Evolutionary conservation across 352 stramenopile species (phyloP).

Genomic region (Phytophthora sp.): DNA sequence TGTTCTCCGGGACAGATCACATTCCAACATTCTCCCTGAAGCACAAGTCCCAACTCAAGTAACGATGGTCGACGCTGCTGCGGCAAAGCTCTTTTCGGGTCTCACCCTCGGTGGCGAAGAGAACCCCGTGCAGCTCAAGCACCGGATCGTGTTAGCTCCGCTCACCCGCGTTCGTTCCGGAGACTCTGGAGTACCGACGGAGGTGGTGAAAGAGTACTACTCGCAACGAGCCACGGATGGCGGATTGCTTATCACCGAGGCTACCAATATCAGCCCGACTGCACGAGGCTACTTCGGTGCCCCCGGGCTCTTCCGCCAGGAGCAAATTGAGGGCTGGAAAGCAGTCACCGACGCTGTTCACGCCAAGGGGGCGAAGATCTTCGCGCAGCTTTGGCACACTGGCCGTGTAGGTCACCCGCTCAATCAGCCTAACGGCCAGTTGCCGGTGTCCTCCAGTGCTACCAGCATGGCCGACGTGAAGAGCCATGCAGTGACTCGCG

Average conservation of each 20-base stretch:
- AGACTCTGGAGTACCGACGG: constrained; percentile 23
- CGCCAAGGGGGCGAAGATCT: constrained; percentile 12
- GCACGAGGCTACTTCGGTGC: constrained; percentile 19
- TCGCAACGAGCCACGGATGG: constrained; percentile 40
- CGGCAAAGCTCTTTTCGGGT: neutral
- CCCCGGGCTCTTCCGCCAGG: constrained; percentile 41
- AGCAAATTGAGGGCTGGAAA: constrained; percentile 41
- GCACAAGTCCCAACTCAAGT: neutral
- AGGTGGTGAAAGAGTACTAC: constrained; percentile 45
- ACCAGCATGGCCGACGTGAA: constrained; percentile 1
- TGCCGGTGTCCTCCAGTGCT: constrained; percentile 5
- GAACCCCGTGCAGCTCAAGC: constrained; percentile 32
- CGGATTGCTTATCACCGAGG: constrained; percentile 58
- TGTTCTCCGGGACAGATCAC: neutral
- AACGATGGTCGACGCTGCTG: neutral
- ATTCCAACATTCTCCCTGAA: constrained; percentile 1
- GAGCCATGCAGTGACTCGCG: constrained; percentile 9
- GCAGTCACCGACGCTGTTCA: constrained; percentile 37
- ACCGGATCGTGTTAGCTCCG: constrained; percentile 56
- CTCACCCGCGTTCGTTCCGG: constrained; percentile 37
- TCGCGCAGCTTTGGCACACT: constrained; percentile 11
- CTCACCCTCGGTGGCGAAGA: constrained; percentile 13
- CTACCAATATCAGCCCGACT: constrained; percentile 43
- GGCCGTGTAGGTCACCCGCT: constrained; percentile 4
- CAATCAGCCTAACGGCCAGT: constrained; percentile 9